Evolutionary conservation across 2,329 filamentous ascomycete species (phyloP).

Genomic region (Scedosporium boydii): DNA sequence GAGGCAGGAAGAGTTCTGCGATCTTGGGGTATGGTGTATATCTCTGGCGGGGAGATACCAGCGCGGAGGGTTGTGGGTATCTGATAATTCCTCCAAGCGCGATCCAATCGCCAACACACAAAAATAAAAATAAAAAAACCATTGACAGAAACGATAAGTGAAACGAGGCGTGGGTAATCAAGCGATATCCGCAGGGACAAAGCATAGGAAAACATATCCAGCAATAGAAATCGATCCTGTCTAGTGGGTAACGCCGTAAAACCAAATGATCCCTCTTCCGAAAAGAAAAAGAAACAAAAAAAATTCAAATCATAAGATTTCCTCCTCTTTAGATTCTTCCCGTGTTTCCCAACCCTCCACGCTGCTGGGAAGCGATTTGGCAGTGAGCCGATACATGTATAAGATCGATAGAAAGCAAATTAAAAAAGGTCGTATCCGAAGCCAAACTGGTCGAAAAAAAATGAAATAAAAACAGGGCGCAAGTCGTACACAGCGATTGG

Average conservation of each 20-base stretch:
- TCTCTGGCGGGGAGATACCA: not conserved
- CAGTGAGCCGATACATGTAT: constrained; percentile 26
- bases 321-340: constrained; percentile 9
- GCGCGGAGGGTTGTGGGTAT: not conserved
- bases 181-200: not conserved
- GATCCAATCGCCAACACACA: not conserved
- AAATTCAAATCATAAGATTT: constrained; percentile 8
- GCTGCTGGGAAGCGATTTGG: constrained; percentile 28
- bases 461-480: constrained; percentile 2
- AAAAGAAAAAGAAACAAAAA: constrained; percentile 4
- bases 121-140: not conserved
- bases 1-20: not conserved
- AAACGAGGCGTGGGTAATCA: not conserved
- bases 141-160: not conserved
- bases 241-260: constrained; percentile 3
- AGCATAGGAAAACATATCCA: not conserved
- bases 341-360: constrained; percentile 12
- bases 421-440: constrained; percentile 23
- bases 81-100: not conserved
- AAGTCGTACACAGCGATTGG: constrained; percentile 10
- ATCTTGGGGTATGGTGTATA: not conserved
- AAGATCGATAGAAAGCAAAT: constrained; percentile 17
- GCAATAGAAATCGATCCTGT: not conserved
- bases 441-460: constrained; percentile 15
- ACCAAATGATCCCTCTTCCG: not conserved